Base-by-base conservation (phyloP, 257 asterid genomes). In the Solanum sitiens region DNA sequence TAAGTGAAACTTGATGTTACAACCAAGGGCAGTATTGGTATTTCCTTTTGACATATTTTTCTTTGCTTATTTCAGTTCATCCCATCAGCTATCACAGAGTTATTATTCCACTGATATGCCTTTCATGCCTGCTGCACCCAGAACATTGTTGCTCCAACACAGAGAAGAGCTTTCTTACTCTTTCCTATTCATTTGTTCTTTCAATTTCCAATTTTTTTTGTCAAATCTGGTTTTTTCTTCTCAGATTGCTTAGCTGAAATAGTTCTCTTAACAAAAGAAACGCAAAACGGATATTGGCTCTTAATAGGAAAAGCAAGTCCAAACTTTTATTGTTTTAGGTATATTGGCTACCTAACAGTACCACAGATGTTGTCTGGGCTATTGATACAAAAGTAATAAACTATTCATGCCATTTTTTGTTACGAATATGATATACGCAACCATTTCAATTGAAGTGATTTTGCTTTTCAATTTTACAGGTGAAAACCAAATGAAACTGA, bases 401-500 rank as follows among this genome's bases (percentile, higher is more conserved):
- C 27, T 61, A 61, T 23, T 63, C 30, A 11, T 63, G 15, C 70
- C 12, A 9, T 9, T 63, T 56, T 56, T 56, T 56, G 65, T 56
- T 56, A 18, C 0, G 11, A 56, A 56, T 56, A 56, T 56, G 65
- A 56, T 18, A 18, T 23, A 63, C n/a, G 70, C 27, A 63, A 23
- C 70, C 70, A 63, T 23, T 23, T 65, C 33, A 15, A 11, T n/a
- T 65, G 32, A 67, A 12, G 73, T 67, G 35, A 25, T 67, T 74
- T 8, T 13, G 18, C 65, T 40, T n/a, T 15, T 5, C 12, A 40
- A 40, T 70, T 89, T 15, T 37, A 83, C 84, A 42, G 98, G 95
- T 93, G 74, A 90, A 86, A 86, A 93, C 95, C 98, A 95, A 88
- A 89, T 94, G n/a, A 35, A 85, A 27, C 84, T 94, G 65, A 87